These are phyloP conservation scores for Hyparrhenia diplandra DNA, from an alignment of 176 grass and related monocot genomes.

Conservation along the genomic window DNA sequence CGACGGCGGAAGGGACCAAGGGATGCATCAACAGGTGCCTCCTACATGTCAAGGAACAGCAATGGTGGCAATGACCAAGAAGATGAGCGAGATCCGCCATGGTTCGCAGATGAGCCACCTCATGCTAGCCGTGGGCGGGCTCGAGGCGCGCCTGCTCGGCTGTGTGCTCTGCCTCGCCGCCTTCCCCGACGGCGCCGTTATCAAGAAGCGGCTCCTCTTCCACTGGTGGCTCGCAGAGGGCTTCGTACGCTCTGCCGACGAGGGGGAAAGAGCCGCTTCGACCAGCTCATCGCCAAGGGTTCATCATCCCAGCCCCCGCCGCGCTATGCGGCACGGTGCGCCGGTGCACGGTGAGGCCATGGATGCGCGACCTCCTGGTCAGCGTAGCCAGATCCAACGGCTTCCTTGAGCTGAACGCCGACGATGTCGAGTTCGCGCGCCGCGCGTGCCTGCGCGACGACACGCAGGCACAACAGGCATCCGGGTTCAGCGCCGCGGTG, in stretches of 20 bases:
- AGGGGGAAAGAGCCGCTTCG: conserved; percentile 10
- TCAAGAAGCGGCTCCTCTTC: conserved; percentile 44
- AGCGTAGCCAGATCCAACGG: neutral
- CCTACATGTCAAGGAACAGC: too few relatives aligned
- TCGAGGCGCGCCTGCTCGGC: neutral
- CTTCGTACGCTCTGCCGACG: conserved; percentile 1
- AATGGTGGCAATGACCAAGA: too few relatives aligned
- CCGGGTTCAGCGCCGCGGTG: neutral
- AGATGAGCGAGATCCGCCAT: too few relatives aligned
- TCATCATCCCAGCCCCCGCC: neutral
- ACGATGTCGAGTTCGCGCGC: neutral
- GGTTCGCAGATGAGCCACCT: too few relatives aligned
- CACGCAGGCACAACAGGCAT: neutral
- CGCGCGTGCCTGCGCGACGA: conserved; percentile 8
- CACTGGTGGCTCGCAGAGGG: conserved; percentile 57
- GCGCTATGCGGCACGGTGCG: neutral
- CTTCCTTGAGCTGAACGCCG: conserved; percentile 31
- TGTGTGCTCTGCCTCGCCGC: conserved; percentile 40
- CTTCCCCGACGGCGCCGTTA: conserved; percentile 34
- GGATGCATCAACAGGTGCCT: neutral
- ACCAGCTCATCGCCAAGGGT: conserved; percentile 14
- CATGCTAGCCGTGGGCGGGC: neutral
- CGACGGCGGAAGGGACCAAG: neutral
- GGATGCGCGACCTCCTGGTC: conserved; percentile 12
- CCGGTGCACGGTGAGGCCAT: conserved; percentile 26